Conservation (phyloP, 225 moss, liverwort and hornwort genomes). For the Pseudoscleropodium purum region DNA sequence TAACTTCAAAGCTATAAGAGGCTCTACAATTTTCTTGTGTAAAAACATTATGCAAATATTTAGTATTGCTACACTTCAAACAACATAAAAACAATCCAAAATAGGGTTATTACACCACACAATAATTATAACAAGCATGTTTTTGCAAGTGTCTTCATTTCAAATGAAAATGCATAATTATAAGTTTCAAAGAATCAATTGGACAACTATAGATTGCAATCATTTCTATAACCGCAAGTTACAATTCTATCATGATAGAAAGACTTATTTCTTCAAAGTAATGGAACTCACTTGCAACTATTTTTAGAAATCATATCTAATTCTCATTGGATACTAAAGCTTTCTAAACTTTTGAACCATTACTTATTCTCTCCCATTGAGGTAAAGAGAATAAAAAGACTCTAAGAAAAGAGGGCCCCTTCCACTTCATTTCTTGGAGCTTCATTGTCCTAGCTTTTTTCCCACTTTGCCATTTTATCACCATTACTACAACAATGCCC, state of each 20-base stretch:
- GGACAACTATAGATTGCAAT: background rate
- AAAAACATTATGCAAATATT: too few relatives aligned
- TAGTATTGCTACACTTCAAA: background rate
- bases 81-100: background rate
- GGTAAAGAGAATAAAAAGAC: background rate
- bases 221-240: background rate
- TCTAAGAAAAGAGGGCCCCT: too few relatives aligned
- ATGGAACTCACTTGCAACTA: background rate
- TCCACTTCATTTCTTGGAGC: background rate
- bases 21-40: background rate
- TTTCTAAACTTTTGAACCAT: background rate
- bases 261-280: too few relatives aligned
- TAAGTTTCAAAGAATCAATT: background rate
- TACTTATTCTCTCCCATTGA: background rate
- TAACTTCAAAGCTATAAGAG: background rate
- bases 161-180: accelerated
- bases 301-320: too few relatives aligned
- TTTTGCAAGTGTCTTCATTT: background rate
- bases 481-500: background rate
- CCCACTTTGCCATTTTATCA: background rate
- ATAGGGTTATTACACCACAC: background rate
- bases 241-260: background rate
- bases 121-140: background rate
- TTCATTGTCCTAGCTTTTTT: background rate
- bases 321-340: background rate